Evolutionary conservation across 2,329 filamentous ascomycete genomes (phyloP).

Genomic region (Cadophora gregata): DNA sequence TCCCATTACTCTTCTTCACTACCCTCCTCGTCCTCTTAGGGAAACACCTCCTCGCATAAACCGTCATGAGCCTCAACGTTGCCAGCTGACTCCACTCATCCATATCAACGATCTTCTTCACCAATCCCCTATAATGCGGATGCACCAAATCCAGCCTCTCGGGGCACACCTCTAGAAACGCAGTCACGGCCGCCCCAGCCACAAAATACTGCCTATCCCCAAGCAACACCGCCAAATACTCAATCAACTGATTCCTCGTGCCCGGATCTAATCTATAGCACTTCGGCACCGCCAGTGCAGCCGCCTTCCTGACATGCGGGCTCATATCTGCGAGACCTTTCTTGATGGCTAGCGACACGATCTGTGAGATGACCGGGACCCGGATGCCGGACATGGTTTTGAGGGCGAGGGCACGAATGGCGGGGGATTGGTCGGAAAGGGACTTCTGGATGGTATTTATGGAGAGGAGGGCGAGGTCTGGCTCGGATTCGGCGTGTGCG

Average conservation of each 20-base stretch:
- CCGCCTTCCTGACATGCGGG: slow-evolving; percentile 88
- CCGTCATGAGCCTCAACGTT: slow-evolving; percentile 78
- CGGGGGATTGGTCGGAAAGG: slow-evolving; percentile 87
- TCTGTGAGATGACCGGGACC: slow-evolving; percentile 98
- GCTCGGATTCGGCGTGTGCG: slow-evolving; percentile 94
- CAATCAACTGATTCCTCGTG: slow-evolving; percentile 82
- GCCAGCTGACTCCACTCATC: slow-evolving; percentile 97
- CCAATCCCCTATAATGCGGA: slow-evolving; percentile 82
- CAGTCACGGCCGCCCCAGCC: slow-evolving; percentile 88
- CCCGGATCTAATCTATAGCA: slow-evolving; percentile 90
- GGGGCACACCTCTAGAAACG: slow-evolving; percentile 89
- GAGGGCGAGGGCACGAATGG: slow-evolving; percentile 88
- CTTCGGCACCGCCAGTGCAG: slow-evolving; percentile 92
- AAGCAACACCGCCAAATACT: slow-evolving; percentile 78
- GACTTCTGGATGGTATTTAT: slow-evolving; percentile 99
- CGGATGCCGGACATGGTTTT: slow-evolving; percentile 97
- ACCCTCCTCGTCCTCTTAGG: slow-evolving; percentile 68
- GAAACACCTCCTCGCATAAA: slow-evolving; percentile 88
- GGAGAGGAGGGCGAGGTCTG: slow-evolving; percentile 90
- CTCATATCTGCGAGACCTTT: slow-evolving; percentile 94
- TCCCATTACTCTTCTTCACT: slow-evolving; percentile 55
- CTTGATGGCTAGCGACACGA: slow-evolving; percentile 94
- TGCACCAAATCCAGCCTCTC: slow-evolving; percentile 88
- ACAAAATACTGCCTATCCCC: slow-evolving; percentile 96
- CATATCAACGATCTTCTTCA: slow-evolving; percentile 96